Evolutionary conservation across 2,329 filamentous ascomycete species (phyloP).

Genomic region (Aureobasidium musti): DNA sequence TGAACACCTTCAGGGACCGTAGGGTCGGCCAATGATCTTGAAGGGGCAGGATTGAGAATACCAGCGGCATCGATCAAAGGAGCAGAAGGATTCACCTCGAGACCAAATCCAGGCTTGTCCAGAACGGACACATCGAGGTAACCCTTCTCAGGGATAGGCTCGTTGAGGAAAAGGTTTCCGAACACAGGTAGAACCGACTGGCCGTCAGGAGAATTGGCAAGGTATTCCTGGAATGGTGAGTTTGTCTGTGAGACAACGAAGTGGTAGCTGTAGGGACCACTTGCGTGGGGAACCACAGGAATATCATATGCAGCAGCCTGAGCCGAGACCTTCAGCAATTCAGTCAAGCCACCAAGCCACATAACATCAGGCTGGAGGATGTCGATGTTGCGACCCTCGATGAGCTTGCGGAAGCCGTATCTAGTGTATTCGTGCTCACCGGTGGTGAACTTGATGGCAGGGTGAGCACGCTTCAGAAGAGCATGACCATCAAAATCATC

Average conservation of each 20-base stretch:
- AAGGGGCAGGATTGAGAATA: conserved; percentile 67
- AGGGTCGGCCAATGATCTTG: conserved; percentile 43
- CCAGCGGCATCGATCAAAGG: conserved; percentile 75
- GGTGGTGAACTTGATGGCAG: conserved; percentile 88
- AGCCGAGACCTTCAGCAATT: conserved; percentile 83
- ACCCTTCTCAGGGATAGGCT: conserved; percentile 82
- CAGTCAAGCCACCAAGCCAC: conserved; percentile 94
- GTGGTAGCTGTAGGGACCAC: conserved; percentile 92
- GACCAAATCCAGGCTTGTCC: conserved; percentile 86
- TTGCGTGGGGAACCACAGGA: conserved; percentile 92
- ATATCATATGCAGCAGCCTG: conserved; percentile 93
- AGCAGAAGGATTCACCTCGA: conserved; percentile 80
- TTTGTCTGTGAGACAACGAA: conserved; percentile 93
- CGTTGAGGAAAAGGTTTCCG: conserved; percentile 84
- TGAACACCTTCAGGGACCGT: conserved; percentile 11
- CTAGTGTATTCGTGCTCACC: conserved; percentile 95
- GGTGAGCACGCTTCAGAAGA: conserved; percentile 86
- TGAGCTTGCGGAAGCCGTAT: conserved; percentile 91
- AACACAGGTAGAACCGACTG: conserved; percentile 90
- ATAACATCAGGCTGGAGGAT: conserved; percentile 96
- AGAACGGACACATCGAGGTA: conserved; percentile 72
- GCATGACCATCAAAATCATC: conserved; percentile 92
- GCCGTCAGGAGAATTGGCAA: conserved; percentile 89
- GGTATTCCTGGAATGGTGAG: conserved; percentile 92
- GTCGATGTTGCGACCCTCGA: conserved; percentile 87